Evolutionary conservation across 169 alveolate genomes (phyloP).

Genomic region (Plasmodium ovale): DNA sequence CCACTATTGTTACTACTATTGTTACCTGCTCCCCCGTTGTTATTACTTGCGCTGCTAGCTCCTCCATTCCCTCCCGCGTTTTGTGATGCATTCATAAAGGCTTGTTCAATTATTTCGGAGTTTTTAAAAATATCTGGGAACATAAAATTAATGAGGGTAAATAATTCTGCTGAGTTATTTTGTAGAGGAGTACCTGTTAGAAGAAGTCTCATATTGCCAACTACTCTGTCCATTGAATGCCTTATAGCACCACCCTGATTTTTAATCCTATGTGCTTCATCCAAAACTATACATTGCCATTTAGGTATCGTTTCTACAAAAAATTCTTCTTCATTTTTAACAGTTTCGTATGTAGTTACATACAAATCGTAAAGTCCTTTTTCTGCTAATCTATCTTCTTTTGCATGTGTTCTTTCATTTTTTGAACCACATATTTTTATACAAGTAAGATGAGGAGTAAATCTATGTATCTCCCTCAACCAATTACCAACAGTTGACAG

Average conservation of each 20-base stretch:
- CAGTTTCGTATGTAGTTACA: constrained; percentile 94
- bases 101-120: constrained; percentile 95
- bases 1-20: constrained; percentile 9
- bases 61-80: neutral
- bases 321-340: constrained; percentile 91
- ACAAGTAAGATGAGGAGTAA: constrained; percentile 91
- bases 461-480: constrained; percentile 94
- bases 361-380: constrained; percentile 91
- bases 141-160: constrained; percentile 95
- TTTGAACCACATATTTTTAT: constrained; percentile 91
- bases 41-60: too few relatives aligned
- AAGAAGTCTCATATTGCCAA: constrained; percentile 92
- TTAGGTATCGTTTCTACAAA: constrained; percentile 89
- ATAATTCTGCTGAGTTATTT: constrained; percentile 95
- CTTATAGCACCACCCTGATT: constrained; percentile 95
- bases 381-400: constrained; percentile 88
- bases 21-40: constrained; percentile 9
- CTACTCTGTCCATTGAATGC: constrained; percentile 93
- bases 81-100: constrained; percentile 78
- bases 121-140: constrained; percentile 98
- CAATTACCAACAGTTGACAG: constrained; percentile 96
- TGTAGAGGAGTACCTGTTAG: constrained; percentile 97
- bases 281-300: constrained; percentile 97
- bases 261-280: constrained; percentile 99
- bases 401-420: constrained; percentile 89